Evolutionary conservation across 345 rosid genomes (phyloP).

Genomic region (Trapa incisa): DNA sequence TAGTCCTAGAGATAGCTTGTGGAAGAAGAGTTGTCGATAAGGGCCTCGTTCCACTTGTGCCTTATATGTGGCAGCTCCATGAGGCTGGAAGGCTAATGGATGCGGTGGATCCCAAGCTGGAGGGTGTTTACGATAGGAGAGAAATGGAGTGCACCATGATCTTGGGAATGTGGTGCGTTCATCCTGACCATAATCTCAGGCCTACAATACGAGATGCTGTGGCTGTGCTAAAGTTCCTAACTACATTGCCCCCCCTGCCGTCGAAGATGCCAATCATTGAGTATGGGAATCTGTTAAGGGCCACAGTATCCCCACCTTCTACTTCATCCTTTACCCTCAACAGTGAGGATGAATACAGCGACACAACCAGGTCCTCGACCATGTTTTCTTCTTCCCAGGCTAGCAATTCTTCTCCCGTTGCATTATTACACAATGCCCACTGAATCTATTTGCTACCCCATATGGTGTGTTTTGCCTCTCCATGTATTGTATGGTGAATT

Average conservation of each 20-base stretch:
- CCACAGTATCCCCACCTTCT: too few species aligned
- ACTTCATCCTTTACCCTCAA: too few species aligned
- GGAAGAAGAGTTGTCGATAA: not conserved
- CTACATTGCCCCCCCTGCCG: not conserved
- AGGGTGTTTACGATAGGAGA: not conserved
- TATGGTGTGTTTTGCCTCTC: too few species aligned
- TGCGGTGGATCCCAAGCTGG: constrained; percentile 2
- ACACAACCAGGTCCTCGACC: too few species aligned
- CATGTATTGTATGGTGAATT: too few species aligned
- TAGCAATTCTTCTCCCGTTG: too few species aligned
- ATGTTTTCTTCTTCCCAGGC: too few species aligned
- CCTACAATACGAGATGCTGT: constrained; percentile 1
- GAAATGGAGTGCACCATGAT: constrained; percentile 3
- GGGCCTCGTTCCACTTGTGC: not conserved
- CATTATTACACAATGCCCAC: too few species aligned
- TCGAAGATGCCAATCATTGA: not conserved
- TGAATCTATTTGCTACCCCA: too few species aligned
- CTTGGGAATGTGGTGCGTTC: constrained; percentile 5
- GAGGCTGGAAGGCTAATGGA: not conserved
- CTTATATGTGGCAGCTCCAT: constrained; percentile 5
- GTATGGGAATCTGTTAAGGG: too few species aligned
- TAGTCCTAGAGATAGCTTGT: not conserved
- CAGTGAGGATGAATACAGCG: too few species aligned
- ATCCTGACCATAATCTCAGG: constrained; percentile 1
- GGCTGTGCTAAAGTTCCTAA: not conserved